Base-by-base conservation (phyloP, 1,139 yeast species). In the Geotrichum macrosporum region DNA sequence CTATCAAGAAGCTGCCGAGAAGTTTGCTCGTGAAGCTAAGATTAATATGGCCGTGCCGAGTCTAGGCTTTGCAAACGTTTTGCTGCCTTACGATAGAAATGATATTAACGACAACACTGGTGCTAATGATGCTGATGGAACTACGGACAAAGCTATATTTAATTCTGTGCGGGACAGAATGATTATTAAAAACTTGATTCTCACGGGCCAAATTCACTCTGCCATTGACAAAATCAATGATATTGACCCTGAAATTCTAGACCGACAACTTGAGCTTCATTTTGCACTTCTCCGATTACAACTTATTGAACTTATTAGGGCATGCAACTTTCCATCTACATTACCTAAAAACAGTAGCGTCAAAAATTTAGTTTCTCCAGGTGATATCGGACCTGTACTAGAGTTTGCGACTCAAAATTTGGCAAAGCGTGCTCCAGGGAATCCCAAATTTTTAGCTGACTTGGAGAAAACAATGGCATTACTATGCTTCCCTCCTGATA, bases 381-480 rank as follows among this genome's bases (percentile, higher is more conserved):
- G 40, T 10, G 55, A 58, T 34, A 55, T 67, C 35, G 56, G 60
- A 42, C 64, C 68, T 8, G 66, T 67, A 12, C 56, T 70, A 15
- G 66, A 64, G 20, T 70, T 69, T 57, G 72, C 72, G 1, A 50
- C 68, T 3, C 55, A 60, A 3, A 68, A 68, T 50, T 51, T 68
- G 30, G 69, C 72, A 0, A 59, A 58, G 21, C 55, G 72, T 4
- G 72, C 68, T 1, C 57, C 70, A 3, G 50, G 58, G 18, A 57
- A 63, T 35, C 61, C 65, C 1, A 54, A 55, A 43, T 64, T 63
- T 38, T 51, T 69, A 29, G 53, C 51, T 4, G 68, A 67, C 35
- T 54, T 70, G 40, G 72, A 70, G 47, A 56, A 58, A 26, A 65
- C 72, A 1, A 67, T 70, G 72, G 71, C 73, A 3, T 53, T 70